Evolutionary conservation across 2,329 filamentous ascomycete species (phyloP).

Genomic region (Neofusicoccum laricinum): DNA sequence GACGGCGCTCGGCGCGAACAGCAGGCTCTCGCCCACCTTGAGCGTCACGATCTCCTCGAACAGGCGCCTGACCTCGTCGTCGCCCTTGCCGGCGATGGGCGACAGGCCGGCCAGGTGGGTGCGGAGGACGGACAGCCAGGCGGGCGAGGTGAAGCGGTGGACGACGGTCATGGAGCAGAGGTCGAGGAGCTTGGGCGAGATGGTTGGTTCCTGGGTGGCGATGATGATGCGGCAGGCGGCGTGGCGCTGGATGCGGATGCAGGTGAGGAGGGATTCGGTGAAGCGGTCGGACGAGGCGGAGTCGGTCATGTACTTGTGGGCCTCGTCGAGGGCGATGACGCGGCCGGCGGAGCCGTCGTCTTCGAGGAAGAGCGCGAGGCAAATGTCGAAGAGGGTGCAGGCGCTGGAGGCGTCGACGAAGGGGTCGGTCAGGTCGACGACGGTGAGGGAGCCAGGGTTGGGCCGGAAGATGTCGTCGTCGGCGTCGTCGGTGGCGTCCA

Average conservation of each 20-base stretch:
- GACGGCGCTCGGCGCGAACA: slow-evolving; percentile 9
- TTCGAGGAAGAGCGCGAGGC: slow-evolving; percentile 63
- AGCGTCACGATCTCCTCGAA: slow-evolving; percentile 50
- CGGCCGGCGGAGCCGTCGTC: slow-evolving; percentile 45
- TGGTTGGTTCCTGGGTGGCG: slow-evolving; percentile 73
- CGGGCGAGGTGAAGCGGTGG: slow-evolving; percentile 67
- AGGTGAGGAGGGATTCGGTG: slow-evolving; percentile 60
- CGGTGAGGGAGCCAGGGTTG: slow-evolving; percentile 55
- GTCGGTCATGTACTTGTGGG: slow-evolving; percentile 70
- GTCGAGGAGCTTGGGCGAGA: slow-evolving; percentile 66
- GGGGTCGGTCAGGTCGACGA: slow-evolving; percentile 71
- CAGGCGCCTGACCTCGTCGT: slow-evolving; percentile 26
- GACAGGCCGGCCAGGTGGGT: slow-evolving; percentile 47
- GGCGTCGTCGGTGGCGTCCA: not conserved
- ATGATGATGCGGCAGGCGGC: slow-evolving; percentile 65
- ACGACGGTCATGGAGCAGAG: slow-evolving; percentile 70
- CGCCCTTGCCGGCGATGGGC: slow-evolving; percentile 14
- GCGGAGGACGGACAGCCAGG: slow-evolving; percentile 54
- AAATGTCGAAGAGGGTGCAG: slow-evolving; percentile 71
- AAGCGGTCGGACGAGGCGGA: slow-evolving; percentile 55
- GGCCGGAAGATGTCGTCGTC: slow-evolving; percentile 21
- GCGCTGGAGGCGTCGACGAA: slow-evolving; percentile 66
- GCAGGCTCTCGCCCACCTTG: slow-evolving; percentile 4
- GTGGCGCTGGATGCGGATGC: slow-evolving; percentile 70
- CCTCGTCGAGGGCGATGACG: slow-evolving; percentile 71